Evolutionary conservation across 352 stramenopile genomes (phyloP).

Genomic region (Phytophthora sp.): DNA sequence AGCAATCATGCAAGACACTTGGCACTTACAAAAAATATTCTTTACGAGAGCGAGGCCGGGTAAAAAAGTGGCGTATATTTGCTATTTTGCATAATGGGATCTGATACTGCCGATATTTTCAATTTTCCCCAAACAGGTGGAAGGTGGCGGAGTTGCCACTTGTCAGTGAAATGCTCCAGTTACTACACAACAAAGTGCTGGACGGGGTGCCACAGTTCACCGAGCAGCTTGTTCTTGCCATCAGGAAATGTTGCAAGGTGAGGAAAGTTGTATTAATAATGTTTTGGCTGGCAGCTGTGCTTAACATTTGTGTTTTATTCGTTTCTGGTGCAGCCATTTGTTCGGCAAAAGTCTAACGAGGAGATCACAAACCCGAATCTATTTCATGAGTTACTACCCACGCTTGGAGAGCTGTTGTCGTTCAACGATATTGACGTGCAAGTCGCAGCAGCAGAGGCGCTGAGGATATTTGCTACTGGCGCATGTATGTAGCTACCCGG

Average conservation of each 20-base stretch:
- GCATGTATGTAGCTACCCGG: conserved; percentile 45
- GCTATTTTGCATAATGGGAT: not conserved
- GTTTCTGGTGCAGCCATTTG: conserved; percentile 58
- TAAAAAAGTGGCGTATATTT: no score
- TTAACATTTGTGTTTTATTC: no score
- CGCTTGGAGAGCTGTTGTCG: conserved; percentile 63
- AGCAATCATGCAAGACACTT: conserved; percentile 72
- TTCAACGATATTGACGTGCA: conserved; percentile 69
- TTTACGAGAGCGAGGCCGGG: conserved; percentile 76
- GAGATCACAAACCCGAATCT: conserved; percentile 69
- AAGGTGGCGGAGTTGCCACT: conserved; percentile 68
- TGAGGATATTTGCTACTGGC: conserved; percentile 67
- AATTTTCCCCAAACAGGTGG: conserved; percentile 68
- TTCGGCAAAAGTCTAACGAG: conserved; percentile 80
- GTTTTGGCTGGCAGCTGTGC: not conserved
- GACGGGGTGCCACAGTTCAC: conserved; percentile 53
- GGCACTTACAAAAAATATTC: conserved; percentile 77
- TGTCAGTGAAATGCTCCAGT: conserved; percentile 60
- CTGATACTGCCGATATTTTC: not conserved
- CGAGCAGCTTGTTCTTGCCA: conserved; percentile 46
- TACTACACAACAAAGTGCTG: conserved; percentile 64
- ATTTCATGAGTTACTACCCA: conserved; percentile 53
- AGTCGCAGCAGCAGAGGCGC: conserved; percentile 58
- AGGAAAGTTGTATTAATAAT: not conserved
- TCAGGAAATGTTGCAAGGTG: conserved; percentile 57